Percentiles rank a stretch among this genome's conserved stretches.
phyloP scores from a whole-genome alignment of 495 filamentous ascomycete species.

The Trichoderma asperelloides region DNA sequence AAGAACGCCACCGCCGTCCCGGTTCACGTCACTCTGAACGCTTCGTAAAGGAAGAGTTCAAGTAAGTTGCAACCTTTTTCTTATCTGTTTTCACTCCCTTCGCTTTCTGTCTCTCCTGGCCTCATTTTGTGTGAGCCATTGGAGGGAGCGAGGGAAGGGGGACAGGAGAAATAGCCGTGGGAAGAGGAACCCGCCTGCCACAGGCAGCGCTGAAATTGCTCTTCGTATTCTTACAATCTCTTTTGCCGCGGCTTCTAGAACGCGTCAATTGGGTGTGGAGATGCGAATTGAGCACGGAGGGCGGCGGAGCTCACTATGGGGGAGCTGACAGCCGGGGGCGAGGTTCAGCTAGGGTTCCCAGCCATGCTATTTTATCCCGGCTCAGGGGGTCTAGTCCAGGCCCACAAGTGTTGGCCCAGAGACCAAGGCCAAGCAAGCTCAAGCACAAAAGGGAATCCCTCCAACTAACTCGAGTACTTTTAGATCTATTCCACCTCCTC shows the following conservation, averaged over 20 bases:
- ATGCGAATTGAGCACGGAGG: background rate
- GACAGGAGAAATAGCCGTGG: background rate
- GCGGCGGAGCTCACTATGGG: slow-evolving; percentile 7
- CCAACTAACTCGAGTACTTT: slow-evolving; percentile 8
- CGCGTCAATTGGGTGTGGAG: background rate
- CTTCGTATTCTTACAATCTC: slow-evolving; percentile 10
- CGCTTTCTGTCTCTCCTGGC: background rate
- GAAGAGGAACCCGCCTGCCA: background rate
- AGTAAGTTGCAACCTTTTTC: slow-evolving; percentile 24
- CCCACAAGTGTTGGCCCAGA: slow-evolving; percentile 22
- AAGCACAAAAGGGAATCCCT: slow-evolving; percentile 11
- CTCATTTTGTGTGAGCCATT: background rate
- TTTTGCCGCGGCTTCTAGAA: slow-evolving; percentile 8
- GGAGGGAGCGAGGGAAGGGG: background rate
- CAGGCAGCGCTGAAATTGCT: slow-evolving; percentile 4
- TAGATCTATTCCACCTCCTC: slow-evolving; percentile 32
- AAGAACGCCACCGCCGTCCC: slow-evolving; percentile 59
- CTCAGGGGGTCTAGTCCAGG: background rate
- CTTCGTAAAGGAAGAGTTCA: slow-evolving; percentile 42
- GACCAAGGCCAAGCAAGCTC: slow-evolving; percentile 16
- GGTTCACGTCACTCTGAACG: slow-evolving; percentile 44
- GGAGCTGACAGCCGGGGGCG: slow-evolving; percentile 8
- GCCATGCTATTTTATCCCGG: slow-evolving; percentile 3
- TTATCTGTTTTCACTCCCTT: background rate
- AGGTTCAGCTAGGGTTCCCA: slow-evolving; percentile 12